phyloP scores from a whole-genome alignment of 2,329 filamentous ascomycete genomes.

The Penicillium aurantiogriseum region DNA sequence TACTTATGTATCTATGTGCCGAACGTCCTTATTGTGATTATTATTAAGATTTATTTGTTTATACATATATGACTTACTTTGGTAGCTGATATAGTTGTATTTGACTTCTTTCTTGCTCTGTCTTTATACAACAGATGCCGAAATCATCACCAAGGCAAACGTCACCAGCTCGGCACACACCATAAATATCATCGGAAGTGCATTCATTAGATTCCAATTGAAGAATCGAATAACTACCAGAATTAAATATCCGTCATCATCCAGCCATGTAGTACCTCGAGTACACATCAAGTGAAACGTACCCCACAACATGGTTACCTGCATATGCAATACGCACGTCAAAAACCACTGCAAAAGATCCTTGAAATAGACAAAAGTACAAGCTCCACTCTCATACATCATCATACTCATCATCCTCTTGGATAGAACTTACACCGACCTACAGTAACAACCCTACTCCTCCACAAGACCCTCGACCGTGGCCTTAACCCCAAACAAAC shows the following conservation, averaged over 20 bases:
- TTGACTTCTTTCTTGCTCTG: no score
- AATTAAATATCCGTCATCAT: background rate
- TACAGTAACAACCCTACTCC: slow-evolving; percentile 6
- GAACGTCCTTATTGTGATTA: no score
- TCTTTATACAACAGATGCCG: background rate
- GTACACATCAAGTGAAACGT: background rate
- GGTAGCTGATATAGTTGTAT: no score
- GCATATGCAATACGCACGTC: background rate
- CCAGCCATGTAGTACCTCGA: background rate
- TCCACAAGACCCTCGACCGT: slow-evolving; percentile 15
- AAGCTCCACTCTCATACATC: background rate
- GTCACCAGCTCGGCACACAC: background rate
- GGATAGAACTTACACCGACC: background rate
- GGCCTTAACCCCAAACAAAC: slow-evolving; percentile 18
- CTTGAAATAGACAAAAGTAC: background rate
- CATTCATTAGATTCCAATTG: background rate
- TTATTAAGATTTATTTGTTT: no score
- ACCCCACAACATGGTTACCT: background rate
- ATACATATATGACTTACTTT: no score
- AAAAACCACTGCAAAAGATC: background rate
- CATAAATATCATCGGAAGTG: background rate
- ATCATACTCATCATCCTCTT: background rate
- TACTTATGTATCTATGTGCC: no score
- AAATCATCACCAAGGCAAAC: background rate
- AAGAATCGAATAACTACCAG: background rate